phyloP scores from a whole-genome alignment of 345 rosid species.

The Eucalyptus sideroxylon region DNA sequence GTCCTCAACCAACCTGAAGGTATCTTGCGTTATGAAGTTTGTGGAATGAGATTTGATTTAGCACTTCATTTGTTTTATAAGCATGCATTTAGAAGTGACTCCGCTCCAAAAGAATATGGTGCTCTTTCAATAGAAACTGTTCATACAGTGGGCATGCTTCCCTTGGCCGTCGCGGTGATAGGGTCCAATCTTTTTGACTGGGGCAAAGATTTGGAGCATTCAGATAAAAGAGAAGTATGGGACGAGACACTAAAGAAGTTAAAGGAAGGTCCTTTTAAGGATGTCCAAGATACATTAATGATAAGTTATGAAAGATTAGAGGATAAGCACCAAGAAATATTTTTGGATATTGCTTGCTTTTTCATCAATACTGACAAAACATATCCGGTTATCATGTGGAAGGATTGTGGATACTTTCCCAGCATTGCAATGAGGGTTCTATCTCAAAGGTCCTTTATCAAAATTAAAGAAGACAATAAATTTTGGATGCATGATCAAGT shows the following conservation, averaged over 20 bases:
- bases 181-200: not conserved
- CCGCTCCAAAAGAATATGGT: not conserved
- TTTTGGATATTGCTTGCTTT: not conserved
- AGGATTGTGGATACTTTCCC: not conserved
- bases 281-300: not conserved
- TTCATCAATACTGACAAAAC: not conserved
- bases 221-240: not conserved
- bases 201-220: not conserved
- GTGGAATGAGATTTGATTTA: not conserved
- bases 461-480: too few relatives aligned
- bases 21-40: not conserved
- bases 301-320: not conserved
- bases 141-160: not conserved
- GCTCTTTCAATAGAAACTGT: not conserved
- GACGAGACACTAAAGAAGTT: not conserved
- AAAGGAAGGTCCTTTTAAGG: not conserved
- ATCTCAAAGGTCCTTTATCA: not conserved
- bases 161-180: not conserved
- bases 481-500: too few relatives aligned
- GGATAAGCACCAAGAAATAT: not conserved
- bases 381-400: not conserved
- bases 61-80: not conserved
- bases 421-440: not conserved
- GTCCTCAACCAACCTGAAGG: not conserved
- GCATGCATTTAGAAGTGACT: not conserved